Base-by-base conservation (phyloP, 345 rosid species). In the Acer saccharum region DNA sequence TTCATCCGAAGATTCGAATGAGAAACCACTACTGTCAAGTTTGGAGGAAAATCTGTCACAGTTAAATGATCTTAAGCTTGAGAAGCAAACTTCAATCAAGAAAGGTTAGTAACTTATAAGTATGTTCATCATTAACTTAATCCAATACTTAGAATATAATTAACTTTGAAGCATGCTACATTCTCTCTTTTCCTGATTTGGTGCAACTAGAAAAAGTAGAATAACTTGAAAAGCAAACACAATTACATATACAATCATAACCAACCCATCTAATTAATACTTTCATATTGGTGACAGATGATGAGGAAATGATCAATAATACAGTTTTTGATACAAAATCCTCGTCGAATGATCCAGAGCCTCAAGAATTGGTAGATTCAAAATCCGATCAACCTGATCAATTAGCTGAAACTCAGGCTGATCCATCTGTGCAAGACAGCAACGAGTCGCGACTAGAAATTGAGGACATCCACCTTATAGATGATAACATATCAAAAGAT, bases 101-200 rank as follows among this genome's bases (percentile, higher is more conserved):
- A 57, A 64, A 87, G 90, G 90, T 85, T 39, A 79, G 46, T 43
- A 35, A 35, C 6, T 35, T 35, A 32, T 4, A 32, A 35, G 72
- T 68, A 64, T 35, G 66, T 50, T 35, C 39, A 35, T 71, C 44
- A n/a, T 66, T 16, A 27, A 16, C 63, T 54, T 25, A 29, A 29
- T 9, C 4, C 21, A 39, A 67, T 39, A 7, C 74, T 69, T 69
- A 2, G 7, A 9, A 27, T 50, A 39, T 66, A 39, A 23, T 66
- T 66, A 35, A 18, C 10, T 25, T 68, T 8, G 10, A 35, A 67
- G 50, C n/a, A 41, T 41, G 70, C 41, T 69, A 61, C 25, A 12
- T 6, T 20, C 17, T 16, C 48, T 21, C 41, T 32, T 32, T 57
- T 78, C 27, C 21, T 74, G 63, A 14, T 74, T 23, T 41, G 7